These are phyloP conservation scores for Biscogniauxia sp. DNA, from an alignment of 2,329 filamentous ascomycete species.

Conservation along the genomic window DNA sequence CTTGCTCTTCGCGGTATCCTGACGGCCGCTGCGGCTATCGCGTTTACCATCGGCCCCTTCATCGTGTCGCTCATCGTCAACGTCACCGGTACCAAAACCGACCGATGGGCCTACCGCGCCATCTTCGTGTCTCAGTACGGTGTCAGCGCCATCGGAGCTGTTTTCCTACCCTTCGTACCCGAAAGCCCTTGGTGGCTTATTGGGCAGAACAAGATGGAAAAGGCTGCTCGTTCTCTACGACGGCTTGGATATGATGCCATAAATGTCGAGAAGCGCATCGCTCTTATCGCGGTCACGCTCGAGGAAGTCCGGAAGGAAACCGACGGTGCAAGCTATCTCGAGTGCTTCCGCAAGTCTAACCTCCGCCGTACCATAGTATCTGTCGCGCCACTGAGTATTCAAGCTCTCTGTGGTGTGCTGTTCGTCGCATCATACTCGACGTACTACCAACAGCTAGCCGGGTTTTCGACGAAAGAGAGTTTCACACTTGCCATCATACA, in stretches of 20 bases:
- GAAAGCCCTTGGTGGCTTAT: not conserved
- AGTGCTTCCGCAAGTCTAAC: not conserved
- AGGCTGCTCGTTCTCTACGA: not conserved
- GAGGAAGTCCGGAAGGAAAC: not conserved
- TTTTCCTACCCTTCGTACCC: not conserved
- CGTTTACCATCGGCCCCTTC: not conserved
- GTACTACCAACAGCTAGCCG: not conserved
- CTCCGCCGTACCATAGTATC: not conserved
- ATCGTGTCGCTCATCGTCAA: not conserved
- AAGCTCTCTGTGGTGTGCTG: not conserved
- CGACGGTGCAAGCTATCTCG: not conserved
- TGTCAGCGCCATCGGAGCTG: not conserved
- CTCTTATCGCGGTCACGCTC: not conserved
- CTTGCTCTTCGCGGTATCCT: not conserved
- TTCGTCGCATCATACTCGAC: not conserved
- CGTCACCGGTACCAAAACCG: not conserved
- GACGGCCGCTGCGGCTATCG: not conserved
- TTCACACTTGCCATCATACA: not conserved
- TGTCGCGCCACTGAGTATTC: not conserved
- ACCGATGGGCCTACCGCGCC: not conserved
- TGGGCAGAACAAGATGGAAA: not conserved
- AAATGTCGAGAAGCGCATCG: not conserved
- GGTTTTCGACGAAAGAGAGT: not conserved
- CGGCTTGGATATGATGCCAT: not conserved
- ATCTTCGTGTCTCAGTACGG: not conserved